Conservation (phyloP, 352 stramenopile genomes). For the Plasmopara viticola region DNA sequence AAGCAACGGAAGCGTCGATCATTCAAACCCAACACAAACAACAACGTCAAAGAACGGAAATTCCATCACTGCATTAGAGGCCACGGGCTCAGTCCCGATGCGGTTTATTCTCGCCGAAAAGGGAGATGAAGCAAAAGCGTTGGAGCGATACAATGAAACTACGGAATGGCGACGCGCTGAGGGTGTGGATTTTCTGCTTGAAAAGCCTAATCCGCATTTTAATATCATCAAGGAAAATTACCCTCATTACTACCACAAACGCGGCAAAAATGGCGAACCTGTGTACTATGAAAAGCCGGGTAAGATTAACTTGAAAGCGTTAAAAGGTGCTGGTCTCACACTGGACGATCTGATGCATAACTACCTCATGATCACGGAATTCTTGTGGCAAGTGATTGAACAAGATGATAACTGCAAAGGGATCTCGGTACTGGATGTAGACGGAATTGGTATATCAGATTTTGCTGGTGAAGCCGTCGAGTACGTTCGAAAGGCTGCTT, state of each 20-base stretch:
- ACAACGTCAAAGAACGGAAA: constrained; percentile 6
- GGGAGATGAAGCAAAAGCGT: constrained; percentile 53
- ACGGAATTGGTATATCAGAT: constrained; percentile 77
- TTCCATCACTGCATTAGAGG: constrained; percentile 23
- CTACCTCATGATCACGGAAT: constrained; percentile 83
- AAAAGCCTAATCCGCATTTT: constrained; percentile 58
- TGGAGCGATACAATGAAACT: constrained; percentile 66
- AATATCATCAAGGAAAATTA: constrained; percentile 89
- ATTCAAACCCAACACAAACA: constrained; percentile 6
- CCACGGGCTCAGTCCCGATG: constrained; percentile 36
- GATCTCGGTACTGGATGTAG: constrained; percentile 80
- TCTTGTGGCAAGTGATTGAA: constrained; percentile 80
- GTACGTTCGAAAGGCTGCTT: constrained; percentile 69
- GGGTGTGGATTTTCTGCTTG: constrained; percentile 74
- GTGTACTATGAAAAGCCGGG: constrained; percentile 86
- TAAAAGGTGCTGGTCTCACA: constrained; percentile 68
- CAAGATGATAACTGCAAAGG: constrained; percentile 81
- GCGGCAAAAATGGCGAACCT: constrained; percentile 65
- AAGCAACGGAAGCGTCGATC: constrained; percentile 22
- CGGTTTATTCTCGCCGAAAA: constrained; percentile 78
- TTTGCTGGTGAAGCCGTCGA: constrained; percentile 84
- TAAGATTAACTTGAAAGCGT: constrained; percentile 82
- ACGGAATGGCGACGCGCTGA: constrained; percentile 76
- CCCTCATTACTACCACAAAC: constrained; percentile 87
- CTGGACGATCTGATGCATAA: constrained; percentile 82